phyloP scores from a whole-genome alignment of 805 yeast species.

The Myxozyma neglecta region DNA sequence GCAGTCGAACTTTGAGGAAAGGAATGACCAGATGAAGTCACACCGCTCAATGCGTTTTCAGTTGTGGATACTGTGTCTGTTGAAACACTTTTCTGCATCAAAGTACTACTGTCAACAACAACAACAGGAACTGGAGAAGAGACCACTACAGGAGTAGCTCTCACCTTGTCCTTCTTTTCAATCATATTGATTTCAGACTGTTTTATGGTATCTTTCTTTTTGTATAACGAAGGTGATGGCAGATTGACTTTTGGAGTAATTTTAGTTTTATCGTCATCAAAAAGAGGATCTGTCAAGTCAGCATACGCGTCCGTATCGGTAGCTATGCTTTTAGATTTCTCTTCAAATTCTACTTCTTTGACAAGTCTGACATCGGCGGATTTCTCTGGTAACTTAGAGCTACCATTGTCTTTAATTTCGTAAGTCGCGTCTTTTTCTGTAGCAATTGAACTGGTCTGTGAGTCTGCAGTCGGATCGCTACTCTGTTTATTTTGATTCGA shows the following conservation, averaged over 20 bases:
- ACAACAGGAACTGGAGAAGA: constrained; percentile 7
- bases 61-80: not conserved
- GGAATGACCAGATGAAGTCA: not conserved
- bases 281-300: not conserved
- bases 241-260: constrained; percentile 12
- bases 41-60: not conserved
- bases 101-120: not conserved
- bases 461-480: no score
- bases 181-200: no score
- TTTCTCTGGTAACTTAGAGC: no score
- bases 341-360: not conserved
- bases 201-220: not conserved
- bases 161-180: not conserved
- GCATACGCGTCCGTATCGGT: not conserved
- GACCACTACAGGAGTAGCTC: constrained; percentile 1
- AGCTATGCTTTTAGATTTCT: not conserved
- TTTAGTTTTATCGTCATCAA: constrained; percentile 4
- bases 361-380: not conserved
- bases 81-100: not conserved
- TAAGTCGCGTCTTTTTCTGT: no score
- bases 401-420: no score
- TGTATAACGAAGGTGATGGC: constrained; percentile 15
- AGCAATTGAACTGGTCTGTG: no score
- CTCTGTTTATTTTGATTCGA: no score
- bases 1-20: not conserved